These are phyloP conservation scores for Magnolia officinalis DNA, from an alignment of 164 flowering plant genomes.

Conservation along the genomic window DNA sequence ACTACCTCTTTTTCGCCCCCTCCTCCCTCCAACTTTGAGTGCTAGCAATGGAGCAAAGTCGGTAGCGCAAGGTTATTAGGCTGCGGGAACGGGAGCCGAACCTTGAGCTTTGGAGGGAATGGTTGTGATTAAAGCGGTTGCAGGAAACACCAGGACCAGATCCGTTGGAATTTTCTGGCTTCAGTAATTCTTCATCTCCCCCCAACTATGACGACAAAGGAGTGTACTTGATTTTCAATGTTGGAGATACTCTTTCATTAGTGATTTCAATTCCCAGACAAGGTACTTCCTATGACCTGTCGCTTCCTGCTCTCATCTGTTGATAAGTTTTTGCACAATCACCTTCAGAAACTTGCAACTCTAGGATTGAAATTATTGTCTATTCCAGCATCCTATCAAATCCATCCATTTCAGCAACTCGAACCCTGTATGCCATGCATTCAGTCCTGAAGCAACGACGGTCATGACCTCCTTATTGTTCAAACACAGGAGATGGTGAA, in stretches of 20 bases:
- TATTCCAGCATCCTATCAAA: slow-evolving; percentile 87
- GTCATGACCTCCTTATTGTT: slow-evolving; percentile 91
- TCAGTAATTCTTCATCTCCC: slow-evolving; percentile 33
- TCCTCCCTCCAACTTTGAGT: slow-evolving; percentile 44
- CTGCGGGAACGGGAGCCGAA: slow-evolving; percentile 78
- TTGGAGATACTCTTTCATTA: slow-evolving; percentile 75
- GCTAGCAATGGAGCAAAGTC: slow-evolving; percentile 68
- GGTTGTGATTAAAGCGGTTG: slow-evolving; percentile 58
- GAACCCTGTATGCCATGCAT: slow-evolving; percentile 92
- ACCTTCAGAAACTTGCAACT: not conserved
- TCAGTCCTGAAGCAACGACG: slow-evolving; percentile 86
- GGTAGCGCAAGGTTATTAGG: slow-evolving; percentile 85
- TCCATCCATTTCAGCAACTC: slow-evolving; percentile 82
- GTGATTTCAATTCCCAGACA: slow-evolving; percentile 90
- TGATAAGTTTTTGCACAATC: too few species aligned
- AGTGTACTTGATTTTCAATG: slow-evolving; percentile 81
- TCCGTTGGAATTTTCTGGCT: slow-evolving; percentile 53
- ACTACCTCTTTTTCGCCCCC: slow-evolving; percentile 50
- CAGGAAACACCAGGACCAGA: slow-evolving; percentile 51
- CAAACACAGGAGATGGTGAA: slow-evolving; percentile 91
- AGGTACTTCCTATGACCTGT: slow-evolving; percentile 39
- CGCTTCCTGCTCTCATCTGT: too few species aligned
- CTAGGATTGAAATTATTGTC: not conserved
- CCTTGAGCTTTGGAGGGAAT: slow-evolving; percentile 87
- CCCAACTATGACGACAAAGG: slow-evolving; percentile 93